Percentiles rank a stretch among this genome's conserved stretches.
These are phyloP conservation scores for Imleria badia DNA, from an alignment of 768 basidiomycete genomes.

Conservation along the genomic window DNA sequence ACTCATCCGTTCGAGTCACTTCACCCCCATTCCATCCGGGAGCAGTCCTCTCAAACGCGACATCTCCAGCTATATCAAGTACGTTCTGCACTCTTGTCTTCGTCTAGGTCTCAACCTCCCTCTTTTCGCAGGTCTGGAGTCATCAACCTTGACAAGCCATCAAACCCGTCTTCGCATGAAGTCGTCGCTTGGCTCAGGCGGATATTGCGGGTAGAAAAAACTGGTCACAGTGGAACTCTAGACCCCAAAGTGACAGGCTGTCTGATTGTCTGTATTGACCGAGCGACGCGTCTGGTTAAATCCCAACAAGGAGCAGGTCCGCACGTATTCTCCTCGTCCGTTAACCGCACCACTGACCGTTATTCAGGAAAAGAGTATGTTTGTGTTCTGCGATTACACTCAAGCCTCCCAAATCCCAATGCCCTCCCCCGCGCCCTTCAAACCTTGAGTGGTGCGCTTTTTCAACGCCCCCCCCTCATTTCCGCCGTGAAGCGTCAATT, in stretches of 20 bases:
- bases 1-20: constrained; percentile 92
- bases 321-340: constrained; percentile 21
- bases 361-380: constrained; percentile 93
- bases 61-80: constrained; percentile 90
- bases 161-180: constrained; percentile 98
- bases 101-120: neutral
- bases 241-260: constrained; percentile 99
- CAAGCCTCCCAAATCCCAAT: constrained; percentile 74
- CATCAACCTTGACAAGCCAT: constrained; percentile 99
- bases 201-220: constrained; percentile 97
- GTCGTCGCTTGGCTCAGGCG: constrained; percentile 98
- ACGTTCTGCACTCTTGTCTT: constrained; percentile 11
- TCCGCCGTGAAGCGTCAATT: constrained; percentile 99
- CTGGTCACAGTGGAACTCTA: constrained; percentile 96
- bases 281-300: constrained; percentile 95
- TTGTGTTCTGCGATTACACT: constrained; percentile 91
- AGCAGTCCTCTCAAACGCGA: constrained; percentile 95
- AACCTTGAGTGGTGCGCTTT: constrained; percentile 95
- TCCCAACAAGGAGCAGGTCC: constrained; percentile 96
- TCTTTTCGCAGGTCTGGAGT: constrained; percentile 78
- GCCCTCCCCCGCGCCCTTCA: constrained; percentile 91
- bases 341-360: constrained; percentile 1
- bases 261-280: constrained; percentile 98
- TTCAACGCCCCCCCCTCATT: constrained; percentile 98
- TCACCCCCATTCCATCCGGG: constrained; percentile 95